Evolutionary conservation across 2,329 filamentous ascomycete genomes (phyloP).

Genomic region (Dryadomyces sulphureus): DNA sequence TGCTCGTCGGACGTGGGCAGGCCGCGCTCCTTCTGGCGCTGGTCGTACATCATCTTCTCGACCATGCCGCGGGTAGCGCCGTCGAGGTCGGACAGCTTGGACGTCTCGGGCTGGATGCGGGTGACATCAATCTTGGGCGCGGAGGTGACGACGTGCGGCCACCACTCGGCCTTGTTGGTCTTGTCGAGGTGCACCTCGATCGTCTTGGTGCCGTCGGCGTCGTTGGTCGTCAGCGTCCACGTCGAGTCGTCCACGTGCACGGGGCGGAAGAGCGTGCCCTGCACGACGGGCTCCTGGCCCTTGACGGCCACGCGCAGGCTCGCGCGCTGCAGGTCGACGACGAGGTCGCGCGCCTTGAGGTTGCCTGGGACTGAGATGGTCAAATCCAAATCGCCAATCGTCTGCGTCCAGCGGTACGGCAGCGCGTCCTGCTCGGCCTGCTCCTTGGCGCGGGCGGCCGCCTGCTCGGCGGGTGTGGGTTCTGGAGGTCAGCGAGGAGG

Average conservation of each 20-base stretch:
- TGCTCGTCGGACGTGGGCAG: slow-evolving; percentile 85
- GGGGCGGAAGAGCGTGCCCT: slow-evolving; percentile 72
- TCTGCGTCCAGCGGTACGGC: slow-evolving; percentile 96
- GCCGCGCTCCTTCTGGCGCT: slow-evolving; percentile 89
- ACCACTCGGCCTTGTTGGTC: slow-evolving; percentile 95
- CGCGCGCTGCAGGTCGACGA: slow-evolving; percentile 68
- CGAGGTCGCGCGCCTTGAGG: slow-evolving; percentile 70
- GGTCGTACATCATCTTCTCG: slow-evolving; percentile 99
- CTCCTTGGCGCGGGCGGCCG: slow-evolving; percentile 54
- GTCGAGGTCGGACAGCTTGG: slow-evolving; percentile 81
- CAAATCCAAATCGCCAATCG: slow-evolving; percentile 76
- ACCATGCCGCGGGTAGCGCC: slow-evolving; percentile 94
- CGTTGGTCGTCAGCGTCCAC: slow-evolving; percentile 58
- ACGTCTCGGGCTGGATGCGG: slow-evolving; percentile 89
- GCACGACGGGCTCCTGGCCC: slow-evolving; percentile 72
- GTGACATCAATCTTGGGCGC: slow-evolving; percentile 89
- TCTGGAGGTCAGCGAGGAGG: slow-evolving; percentile 21
- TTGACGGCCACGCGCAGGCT: slow-evolving; percentile 71
- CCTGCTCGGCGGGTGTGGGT: slow-evolving; percentile 38
- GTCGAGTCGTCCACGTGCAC: slow-evolving; percentile 78
- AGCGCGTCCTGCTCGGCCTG: slow-evolving; percentile 75
- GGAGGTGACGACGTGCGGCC: slow-evolving; percentile 75
- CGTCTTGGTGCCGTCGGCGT: slow-evolving; percentile 12
- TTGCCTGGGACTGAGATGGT: slow-evolving; percentile 65
- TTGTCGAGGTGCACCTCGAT: slow-evolving; percentile 14